These are phyloP conservation scores for Exophiala lecanii-corni DNA, from an alignment of 2,329 filamentous ascomycete genomes.

Conservation along the genomic window DNA sequence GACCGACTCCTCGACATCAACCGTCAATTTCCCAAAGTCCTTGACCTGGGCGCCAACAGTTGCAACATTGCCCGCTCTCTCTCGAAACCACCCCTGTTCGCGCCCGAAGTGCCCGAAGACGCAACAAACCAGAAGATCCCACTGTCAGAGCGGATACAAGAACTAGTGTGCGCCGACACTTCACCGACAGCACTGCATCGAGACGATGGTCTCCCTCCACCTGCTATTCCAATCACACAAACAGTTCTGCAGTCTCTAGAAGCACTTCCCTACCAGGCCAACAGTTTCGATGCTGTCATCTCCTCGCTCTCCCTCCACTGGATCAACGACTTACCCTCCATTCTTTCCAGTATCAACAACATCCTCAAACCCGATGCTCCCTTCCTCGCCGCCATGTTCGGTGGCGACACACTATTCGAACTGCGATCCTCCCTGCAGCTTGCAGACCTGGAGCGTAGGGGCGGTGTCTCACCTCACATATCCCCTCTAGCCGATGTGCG, in stretches of 20 bases:
- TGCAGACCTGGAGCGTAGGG: slow-evolving; percentile 81
- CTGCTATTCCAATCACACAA: slow-evolving; percentile 71
- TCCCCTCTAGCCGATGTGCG: slow-evolving; percentile 88
- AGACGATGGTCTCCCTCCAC: slow-evolving; percentile 51
- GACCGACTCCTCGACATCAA: slow-evolving; percentile 92
- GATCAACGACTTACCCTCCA: slow-evolving; percentile 90
- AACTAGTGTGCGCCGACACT: slow-evolving; percentile 76
- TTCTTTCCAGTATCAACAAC: slow-evolving; percentile 78
- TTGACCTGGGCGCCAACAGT: slow-evolving; percentile 92
- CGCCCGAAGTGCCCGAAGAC: slow-evolving; percentile 42
- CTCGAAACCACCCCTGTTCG: slow-evolving; percentile 56
- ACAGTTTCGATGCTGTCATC: slow-evolving; percentile 82
- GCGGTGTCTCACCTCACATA: slow-evolving; percentile 87
- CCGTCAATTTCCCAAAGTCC: slow-evolving; percentile 72
- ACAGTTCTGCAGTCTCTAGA: slow-evolving; percentile 65
- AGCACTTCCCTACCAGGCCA: slow-evolving; percentile 67
- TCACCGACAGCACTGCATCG: slow-evolving; percentile 74
- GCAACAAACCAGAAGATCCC: slow-evolving; percentile 38
- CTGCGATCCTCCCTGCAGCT: slow-evolving; percentile 88
- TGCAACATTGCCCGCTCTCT: slow-evolving; percentile 85
- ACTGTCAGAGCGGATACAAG: slow-evolving; percentile 64
- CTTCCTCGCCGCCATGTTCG: slow-evolving; percentile 94
- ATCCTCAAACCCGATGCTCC: slow-evolving; percentile 85
- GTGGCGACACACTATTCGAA: slow-evolving; percentile 90
- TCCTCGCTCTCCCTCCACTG: slow-evolving; percentile 90